phyloP scores from a whole-genome alignment of 805 yeast genomes.

The Pichia cephalocereana region DNA sequence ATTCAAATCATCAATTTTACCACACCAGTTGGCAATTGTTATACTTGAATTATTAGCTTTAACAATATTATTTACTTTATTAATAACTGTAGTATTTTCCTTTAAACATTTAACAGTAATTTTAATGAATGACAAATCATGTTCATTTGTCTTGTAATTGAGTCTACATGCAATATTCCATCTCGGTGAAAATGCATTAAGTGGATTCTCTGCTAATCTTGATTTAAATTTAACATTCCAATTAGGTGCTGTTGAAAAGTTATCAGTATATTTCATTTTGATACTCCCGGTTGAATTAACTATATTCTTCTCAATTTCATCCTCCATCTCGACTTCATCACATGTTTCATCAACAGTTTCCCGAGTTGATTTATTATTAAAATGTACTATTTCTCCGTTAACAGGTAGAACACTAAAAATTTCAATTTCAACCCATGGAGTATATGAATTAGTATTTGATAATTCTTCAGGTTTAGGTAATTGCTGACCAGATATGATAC shows the following conservation, averaged over 20 bases:
- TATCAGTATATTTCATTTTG: slow-evolving; percentile 3
- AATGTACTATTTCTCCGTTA: slow-evolving; percentile 8
- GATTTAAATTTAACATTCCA: slow-evolving; percentile 23
- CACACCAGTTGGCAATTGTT: slow-evolving; percentile 48
- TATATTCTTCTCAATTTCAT: not conserved
- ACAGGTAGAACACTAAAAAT: slow-evolving; percentile 35
- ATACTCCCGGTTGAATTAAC: too few species aligned
- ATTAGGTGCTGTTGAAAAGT: not conserved
- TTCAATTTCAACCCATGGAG: slow-evolving; percentile 58
- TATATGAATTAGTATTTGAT: slow-evolving; percentile 29
- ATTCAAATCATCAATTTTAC: slow-evolving; percentile 53
- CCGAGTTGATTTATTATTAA: not conserved
- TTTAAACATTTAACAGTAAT: slow-evolving; percentile 33
- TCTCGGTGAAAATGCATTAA: slow-evolving; percentile 81
- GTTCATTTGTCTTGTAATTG: slow-evolving; percentile 25
- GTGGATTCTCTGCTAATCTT: slow-evolving; percentile 27
- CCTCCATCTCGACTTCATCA: not conserved
- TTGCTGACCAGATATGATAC: slow-evolving; percentile 74
- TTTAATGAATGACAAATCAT: slow-evolving; percentile 47
- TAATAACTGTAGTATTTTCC: slow-evolving; percentile 15
- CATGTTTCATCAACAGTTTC: not conserved
- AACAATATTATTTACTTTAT: slow-evolving; percentile 3
- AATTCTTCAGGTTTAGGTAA: slow-evolving; percentile 57
- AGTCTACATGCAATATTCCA: slow-evolving; percentile 60
- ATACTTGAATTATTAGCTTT: slow-evolving; percentile 5